Evolutionary conservation across 805 yeast genomes (phyloP).

Genomic region (Priceomyces medius): DNA sequence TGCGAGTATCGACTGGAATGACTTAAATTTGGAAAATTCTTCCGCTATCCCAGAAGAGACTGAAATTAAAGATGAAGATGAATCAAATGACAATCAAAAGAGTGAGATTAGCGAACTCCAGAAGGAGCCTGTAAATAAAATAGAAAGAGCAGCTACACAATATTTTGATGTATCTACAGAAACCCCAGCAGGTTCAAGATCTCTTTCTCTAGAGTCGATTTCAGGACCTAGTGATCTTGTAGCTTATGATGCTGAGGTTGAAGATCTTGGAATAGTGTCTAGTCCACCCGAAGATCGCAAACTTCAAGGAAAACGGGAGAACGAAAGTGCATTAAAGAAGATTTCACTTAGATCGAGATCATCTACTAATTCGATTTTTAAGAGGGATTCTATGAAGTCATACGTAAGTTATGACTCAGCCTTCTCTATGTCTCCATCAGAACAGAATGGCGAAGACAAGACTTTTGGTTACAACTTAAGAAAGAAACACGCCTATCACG

Average conservation of each 20-base stretch:
- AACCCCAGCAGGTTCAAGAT: conserved; percentile 7
- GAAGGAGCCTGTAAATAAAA: not conserved
- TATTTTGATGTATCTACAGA: conserved; percentile 23
- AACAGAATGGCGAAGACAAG: conserved; percentile 13
- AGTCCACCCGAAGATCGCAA: conserved; percentile 32
- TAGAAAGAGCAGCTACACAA: conserved; percentile 16
- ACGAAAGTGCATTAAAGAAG: conserved; percentile 12
- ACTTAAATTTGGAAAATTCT: conserved; percentile 29
- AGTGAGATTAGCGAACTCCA: not conserved
- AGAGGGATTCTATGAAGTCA: conserved; percentile 41
- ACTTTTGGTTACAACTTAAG: conserved; percentile 24
- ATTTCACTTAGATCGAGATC: conserved; percentile 24
- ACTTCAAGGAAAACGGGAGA: not conserved
- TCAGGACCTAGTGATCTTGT: conserved; percentile 40
- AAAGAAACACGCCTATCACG: conserved; percentile 51
- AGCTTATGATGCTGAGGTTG: conserved; percentile 39
- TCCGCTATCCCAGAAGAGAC: conserved; percentile 7
- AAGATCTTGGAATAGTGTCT: conserved; percentile 42
- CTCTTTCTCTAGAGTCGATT: conserved; percentile 16
- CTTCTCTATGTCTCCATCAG: conserved; percentile 35
- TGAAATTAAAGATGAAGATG: conserved; percentile 5
- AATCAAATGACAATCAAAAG: not conserved
- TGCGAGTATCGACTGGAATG: conserved; percentile 43
- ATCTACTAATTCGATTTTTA: conserved; percentile 33
- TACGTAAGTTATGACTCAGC: conserved; percentile 63